Conservation (phyloP, 163 green algal species). For the Chlamydomonas reinhardtii region DNA sequence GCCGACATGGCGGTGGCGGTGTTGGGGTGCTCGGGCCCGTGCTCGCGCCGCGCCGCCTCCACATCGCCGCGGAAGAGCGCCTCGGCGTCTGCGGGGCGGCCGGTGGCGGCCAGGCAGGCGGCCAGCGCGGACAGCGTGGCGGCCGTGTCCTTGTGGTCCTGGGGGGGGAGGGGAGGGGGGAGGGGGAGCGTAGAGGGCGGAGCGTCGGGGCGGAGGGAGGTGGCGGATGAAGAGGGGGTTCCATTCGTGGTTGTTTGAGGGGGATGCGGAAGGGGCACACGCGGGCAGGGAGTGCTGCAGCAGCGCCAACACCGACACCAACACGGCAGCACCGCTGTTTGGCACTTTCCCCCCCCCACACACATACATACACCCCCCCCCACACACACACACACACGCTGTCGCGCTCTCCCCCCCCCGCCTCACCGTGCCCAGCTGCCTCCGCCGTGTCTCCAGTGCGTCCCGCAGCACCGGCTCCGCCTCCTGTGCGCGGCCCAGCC, state of each 20-base stretch:
- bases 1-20: conserved; percentile 32
- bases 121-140: conserved; percentile 17
- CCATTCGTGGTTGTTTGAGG: background rate
- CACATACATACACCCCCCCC: background rate
- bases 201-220: too few relatives aligned
- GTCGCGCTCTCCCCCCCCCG: background rate
- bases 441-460: conserved; percentile 12
- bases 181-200: too few relatives aligned
- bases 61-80: conserved; percentile 31
- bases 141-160: conserved; percentile 33
- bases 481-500: background rate
- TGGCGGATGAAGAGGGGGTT: too few relatives aligned
- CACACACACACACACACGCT: too few relatives aligned
- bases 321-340: too few relatives aligned
- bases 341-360: too few relatives aligned
- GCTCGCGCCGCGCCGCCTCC: conserved; percentile 7
- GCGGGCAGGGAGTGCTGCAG: too few relatives aligned
- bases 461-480: conserved; percentile 24
- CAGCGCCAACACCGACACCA: too few relatives aligned
- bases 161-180: background rate
- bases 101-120: background rate
- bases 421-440: conserved; percentile 27
- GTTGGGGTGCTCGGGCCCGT: conserved; percentile 20
- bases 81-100: conserved; percentile 16
- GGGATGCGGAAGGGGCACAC: too few relatives aligned